phyloP scores from a whole-genome alignment of 2,329 filamentous ascomycete genomes.

The Exophiala sp. region DNA sequence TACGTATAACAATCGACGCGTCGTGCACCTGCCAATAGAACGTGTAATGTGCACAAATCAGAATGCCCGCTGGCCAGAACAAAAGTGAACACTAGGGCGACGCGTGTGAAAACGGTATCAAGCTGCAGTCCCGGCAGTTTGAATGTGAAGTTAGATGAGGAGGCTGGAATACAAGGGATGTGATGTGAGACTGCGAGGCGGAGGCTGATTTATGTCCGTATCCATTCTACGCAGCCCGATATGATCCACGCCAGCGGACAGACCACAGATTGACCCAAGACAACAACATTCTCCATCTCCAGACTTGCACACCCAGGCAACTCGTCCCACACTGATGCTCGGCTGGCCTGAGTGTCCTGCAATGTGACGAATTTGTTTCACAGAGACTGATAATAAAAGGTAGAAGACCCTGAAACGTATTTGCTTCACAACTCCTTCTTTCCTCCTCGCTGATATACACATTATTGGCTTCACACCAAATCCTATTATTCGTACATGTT shows the following conservation, averaged over 20 bases:
- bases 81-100: background rate
- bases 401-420: background rate
- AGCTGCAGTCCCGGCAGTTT: background rate
- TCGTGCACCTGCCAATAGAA: conserved; percentile 1
- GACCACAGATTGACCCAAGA: conserved; percentile 1
- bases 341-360: conserved; percentile 7
- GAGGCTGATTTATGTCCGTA: conserved; percentile 1
- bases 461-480: background rate
- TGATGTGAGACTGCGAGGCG: conserved; percentile 10
- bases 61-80: background rate
- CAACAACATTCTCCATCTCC: conserved; percentile 13
- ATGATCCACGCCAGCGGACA: background rate
- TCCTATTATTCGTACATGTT: background rate
- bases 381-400: too few relatives aligned
- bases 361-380: background rate
- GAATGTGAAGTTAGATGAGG: background rate
- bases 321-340: conserved; percentile 9
- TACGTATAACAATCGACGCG: conserved; percentile 10
- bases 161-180: conserved; percentile 9
- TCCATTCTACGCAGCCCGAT: background rate
- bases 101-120: conserved; percentile 5
- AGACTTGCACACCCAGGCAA: conserved; percentile 9
- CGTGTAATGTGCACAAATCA: background rate
- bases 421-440: background rate
- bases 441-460: background rate